Evolutionary conservation across 2,329 filamentous ascomycete species (phyloP).

Genomic region (Dactylonectria macrodidyma): DNA sequence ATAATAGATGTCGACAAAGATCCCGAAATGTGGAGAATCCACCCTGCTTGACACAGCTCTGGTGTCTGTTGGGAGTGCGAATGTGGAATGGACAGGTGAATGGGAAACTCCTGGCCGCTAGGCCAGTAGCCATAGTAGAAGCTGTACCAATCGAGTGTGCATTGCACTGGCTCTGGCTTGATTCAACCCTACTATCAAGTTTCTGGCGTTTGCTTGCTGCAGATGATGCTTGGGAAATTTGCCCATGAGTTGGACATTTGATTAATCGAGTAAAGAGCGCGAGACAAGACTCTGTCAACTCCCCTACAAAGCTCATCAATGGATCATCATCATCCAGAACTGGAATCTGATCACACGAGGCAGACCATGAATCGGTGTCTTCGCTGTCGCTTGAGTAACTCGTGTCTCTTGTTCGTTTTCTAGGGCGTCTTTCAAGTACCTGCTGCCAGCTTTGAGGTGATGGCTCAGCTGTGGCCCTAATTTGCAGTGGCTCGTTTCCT

Average conservation of each 20-base stretch:
- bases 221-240: neutral
- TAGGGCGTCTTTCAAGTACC: neutral
- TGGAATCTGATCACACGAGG: neutral
- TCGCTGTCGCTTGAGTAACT: neutral
- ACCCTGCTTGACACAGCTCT: neutral
- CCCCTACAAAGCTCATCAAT: neutral
- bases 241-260: neutral
- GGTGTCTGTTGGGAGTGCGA: neutral
- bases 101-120: neutral
- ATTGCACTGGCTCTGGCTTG: neutral
- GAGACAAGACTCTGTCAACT: neutral
- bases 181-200: neutral
- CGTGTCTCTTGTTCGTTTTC: neutral
- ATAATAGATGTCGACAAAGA: conserved; percentile 1
- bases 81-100: conserved; percentile 7
- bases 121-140: neutral
- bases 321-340: neutral
- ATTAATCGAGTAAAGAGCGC: neutral
- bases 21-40: conserved; percentile 1
- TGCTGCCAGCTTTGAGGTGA: neutral
- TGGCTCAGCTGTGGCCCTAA: too few relatives aligned
- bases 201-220: conserved; percentile 1
- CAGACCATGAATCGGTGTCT: neutral
- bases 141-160: neutral
- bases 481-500: neutral